Evolutionary conservation across 2,329 filamentous ascomycete species (phyloP).

Genomic region (Alternaria novae-zelandiae): DNA sequence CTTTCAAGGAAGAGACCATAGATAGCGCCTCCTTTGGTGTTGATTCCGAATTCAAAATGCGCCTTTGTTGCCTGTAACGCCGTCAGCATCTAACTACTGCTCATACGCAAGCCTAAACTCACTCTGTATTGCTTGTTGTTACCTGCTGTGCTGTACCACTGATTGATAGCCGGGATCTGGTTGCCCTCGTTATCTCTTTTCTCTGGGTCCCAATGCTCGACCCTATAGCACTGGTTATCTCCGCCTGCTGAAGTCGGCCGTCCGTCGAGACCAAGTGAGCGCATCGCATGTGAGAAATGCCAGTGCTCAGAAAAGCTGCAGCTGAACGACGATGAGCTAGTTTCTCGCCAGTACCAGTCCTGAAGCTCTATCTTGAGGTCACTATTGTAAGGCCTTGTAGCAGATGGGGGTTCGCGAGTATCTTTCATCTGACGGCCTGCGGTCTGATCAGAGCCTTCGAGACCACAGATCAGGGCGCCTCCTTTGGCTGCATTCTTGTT

Average conservation of each 20-base stretch:
- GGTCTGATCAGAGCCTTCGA: constrained; percentile 13
- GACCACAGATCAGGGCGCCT: constrained; percentile 18
- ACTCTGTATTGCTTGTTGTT: constrained; percentile 14
- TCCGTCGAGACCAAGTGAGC: constrained; percentile 14
- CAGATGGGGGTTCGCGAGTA: constrained; percentile 20
- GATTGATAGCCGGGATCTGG: constrained; percentile 12
- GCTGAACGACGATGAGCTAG: constrained; percentile 4
- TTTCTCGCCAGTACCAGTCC: constrained; percentile 23
- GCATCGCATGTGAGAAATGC: constrained; percentile 10
- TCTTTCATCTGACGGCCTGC: constrained; percentile 19
- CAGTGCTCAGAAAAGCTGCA: constrained; percentile 21
- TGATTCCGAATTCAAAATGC: constrained; percentile 21
- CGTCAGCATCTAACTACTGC: background rate
- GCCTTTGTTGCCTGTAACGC: constrained; percentile 18
- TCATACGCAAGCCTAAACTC: background rate
- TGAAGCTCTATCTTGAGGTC: constrained; percentile 17
- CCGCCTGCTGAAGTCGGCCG: constrained; percentile 14
- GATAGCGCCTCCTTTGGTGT: constrained; percentile 17
- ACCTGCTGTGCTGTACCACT: constrained; percentile 24
- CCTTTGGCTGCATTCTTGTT: constrained; percentile 15
- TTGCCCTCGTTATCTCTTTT: constrained; percentile 8
- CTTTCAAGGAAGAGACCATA: constrained; percentile 20
- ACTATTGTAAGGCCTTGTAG: constrained; percentile 20
- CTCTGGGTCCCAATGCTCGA: constrained; percentile 23
- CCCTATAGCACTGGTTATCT: constrained; percentile 17